Base-by-base conservation (phyloP, 306 rosid genomes). In the Fragaria nilgerrensis region DNA sequence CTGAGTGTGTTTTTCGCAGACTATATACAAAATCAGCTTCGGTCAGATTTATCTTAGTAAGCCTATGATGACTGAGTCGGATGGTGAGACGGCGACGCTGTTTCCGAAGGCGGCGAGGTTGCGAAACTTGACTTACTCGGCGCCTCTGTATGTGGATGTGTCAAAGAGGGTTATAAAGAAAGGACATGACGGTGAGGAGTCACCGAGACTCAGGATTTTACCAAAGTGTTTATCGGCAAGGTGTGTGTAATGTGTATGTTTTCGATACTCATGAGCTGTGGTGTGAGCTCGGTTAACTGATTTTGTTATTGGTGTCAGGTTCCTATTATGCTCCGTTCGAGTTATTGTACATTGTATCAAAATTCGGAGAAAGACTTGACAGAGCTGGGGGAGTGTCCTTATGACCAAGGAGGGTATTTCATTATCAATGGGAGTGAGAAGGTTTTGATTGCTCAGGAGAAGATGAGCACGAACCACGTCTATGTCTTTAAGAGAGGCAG, bases 1-100 rank as follows among this genome's bases (percentile, higher is more conserved):
- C 1, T 47, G 6, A 74, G 56, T 25, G 19, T 41, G 37, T 39
- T 39, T 9, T 84, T 17, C 4, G 83, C 87, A 95, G 98, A 90
- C 97, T 32, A 85, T 90, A 73, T 92, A 89, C 48, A 92, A 88
- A 72, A 92, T 95, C 55, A 78, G 89, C 84, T 95, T 95, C 49
- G 98, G 98, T 53, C 97, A 95, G 91, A 95, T 95, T 80, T 95
- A 95, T 81, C 77, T 95, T 83, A 92, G 97, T 88, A 92, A 92
- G 84, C 98, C 98, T 3, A 95, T 92, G 97, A 95, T 95, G 98
- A 95, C 97, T 0, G 98, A 95, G 79, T 92, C 97, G 34, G 97
- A 95, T 58, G 98, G 98, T 74, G 97, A 95, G 78, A 95, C 98
- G 13, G 95, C 97, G 5, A 95, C 97, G 72, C 84, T 95, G 78